Base-by-base conservation (phyloP, 2,329 filamentous ascomycete species). In the Alternaria metachromatica region DNA sequence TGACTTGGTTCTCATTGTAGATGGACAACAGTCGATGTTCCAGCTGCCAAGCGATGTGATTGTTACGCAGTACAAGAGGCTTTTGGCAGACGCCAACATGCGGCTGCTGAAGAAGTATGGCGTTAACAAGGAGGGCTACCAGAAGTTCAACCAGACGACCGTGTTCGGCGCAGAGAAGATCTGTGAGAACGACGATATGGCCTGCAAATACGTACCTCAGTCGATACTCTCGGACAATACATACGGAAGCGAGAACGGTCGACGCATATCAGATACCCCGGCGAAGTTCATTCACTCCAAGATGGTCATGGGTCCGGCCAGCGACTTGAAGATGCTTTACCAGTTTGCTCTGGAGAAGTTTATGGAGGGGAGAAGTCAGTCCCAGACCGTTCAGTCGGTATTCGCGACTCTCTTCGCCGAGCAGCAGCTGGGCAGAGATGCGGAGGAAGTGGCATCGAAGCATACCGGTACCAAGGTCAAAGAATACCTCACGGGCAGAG, bases 31-130 rank as follows among this genome's bases (percentile, higher is more conserved):
- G 62, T 83, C 88, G 2, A 88, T 88, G 80, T 87, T 91, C 63
- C 90, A 92, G 74, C 80, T 92, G 3, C 88, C 89, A 0, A 85
- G 87, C 3, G 86, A 89, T 45, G 82, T 91, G 20, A 79, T 92
- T 67, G 84, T 92, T 25, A 80, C 85, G 66, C 84, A 89, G 46
- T 92, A 91, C 75, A 86, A 88, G 66, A 79, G 82, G 13, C 79
- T 88, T 15, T 74, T 86, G 18, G 79, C 82, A n/a, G 82, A 83
- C 55, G 86, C 85, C 26, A 88, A 91, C 66, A 75, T 78, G 30
- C 82, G 84, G 25, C 77, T 90, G 45, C 78, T 80, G 37, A 76
- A 82, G 55, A 83, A 82, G 43, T 88, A 88, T 65, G 85, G 85
- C 3, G 10, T 60, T 5, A 63, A 72, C n/a, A 58, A 64, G 13